Conservation (phyloP, 371 early-diverging fungal genomes). For the Actinomucor elegans region DNA sequence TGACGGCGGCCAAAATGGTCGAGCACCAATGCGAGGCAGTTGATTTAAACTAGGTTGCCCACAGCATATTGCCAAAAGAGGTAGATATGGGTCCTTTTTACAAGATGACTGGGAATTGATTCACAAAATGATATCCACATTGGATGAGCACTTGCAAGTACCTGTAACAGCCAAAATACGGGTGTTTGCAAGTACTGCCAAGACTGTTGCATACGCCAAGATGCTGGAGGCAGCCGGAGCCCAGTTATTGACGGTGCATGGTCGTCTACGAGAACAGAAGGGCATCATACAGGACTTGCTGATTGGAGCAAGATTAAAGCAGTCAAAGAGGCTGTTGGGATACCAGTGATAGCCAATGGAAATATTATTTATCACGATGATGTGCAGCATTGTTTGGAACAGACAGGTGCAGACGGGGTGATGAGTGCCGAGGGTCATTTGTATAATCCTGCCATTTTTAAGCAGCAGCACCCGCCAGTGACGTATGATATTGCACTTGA, state of each 20-base stretch:
- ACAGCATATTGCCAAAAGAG: slow-evolving; percentile 89
- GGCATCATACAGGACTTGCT: slow-evolving; percentile 91
- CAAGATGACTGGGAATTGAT: slow-evolving; percentile 94
- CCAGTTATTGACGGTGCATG: slow-evolving; percentile 92
- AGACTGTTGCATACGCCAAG: slow-evolving; percentile 91
- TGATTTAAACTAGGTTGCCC: slow-evolving; percentile 98
- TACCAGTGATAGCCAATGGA: slow-evolving; percentile 95
- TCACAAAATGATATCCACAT: slow-evolving; percentile 59
- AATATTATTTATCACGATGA: slow-evolving; percentile 90
- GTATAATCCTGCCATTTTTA: slow-evolving; percentile 87
- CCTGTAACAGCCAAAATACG: slow-evolving; percentile 97
- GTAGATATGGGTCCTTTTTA: slow-evolving; percentile 94
- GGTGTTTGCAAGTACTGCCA: slow-evolving; percentile 82
- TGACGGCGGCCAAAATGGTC: slow-evolving; percentile 80
- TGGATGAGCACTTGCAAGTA: slow-evolving; percentile 77
- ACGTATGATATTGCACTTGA: slow-evolving; percentile 76
- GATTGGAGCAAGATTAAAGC: slow-evolving; percentile 92
- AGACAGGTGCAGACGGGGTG: slow-evolving; percentile 89
- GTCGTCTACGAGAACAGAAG: slow-evolving; percentile 91
- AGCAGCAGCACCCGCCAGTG: slow-evolving; percentile 29
- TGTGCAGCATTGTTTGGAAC: slow-evolving; percentile 75
- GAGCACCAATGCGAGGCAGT: slow-evolving; percentile 87
- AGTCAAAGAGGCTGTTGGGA: slow-evolving; percentile 68
- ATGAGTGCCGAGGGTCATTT: slow-evolving; percentile 91
- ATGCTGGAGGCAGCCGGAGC: slow-evolving; percentile 92